A percentile compares a stretch with the other conserved stretches of the same genome.
These are phyloP conservation scores for Quercus mongolica DNA, from an alignment of 306 rosid species.

Conservation along the genomic window DNA sequence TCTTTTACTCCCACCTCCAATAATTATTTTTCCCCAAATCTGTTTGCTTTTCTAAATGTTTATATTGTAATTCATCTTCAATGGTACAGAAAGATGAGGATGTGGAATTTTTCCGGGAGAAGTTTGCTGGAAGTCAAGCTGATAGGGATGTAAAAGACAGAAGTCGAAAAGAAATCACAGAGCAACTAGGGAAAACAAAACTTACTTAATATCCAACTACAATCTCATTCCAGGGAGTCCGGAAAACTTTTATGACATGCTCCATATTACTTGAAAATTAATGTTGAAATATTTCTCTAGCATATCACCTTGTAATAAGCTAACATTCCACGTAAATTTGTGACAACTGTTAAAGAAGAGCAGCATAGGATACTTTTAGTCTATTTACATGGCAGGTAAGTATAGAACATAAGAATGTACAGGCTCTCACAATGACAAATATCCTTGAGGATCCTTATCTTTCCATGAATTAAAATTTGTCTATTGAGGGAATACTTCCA, in stretches of 20 bases:
- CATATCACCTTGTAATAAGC: no score
- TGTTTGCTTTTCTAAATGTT: constrained; percentile 10
- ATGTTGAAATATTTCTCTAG: no score
- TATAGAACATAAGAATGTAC: not conserved
- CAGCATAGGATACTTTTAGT: no score
- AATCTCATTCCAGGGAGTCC: not conserved
- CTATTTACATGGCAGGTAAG: not conserved
- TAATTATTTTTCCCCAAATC: constrained; percentile 1
- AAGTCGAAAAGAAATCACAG: constrained; percentile 67
- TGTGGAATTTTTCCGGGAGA: constrained; percentile 59
- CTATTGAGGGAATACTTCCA: no score
- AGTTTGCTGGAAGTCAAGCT: constrained; percentile 97
- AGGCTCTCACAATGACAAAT: not conserved
- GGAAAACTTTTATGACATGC: not conserved
- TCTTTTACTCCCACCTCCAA: not conserved
- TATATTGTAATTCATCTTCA: not conserved
- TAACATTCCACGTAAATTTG: not conserved
- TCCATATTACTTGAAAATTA: not conserved
- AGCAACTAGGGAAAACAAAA: constrained; percentile 9
- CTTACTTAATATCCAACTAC: not conserved
- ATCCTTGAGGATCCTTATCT: no score
- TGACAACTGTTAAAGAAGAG: not conserved
- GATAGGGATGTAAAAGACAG: constrained; percentile 70
- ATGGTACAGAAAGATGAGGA: constrained; percentile 80
- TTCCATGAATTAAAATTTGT: no score